Evolutionary conservation across 208 protist genomes (phyloP).

Genomic region (Phytomonas sp.): DNA sequence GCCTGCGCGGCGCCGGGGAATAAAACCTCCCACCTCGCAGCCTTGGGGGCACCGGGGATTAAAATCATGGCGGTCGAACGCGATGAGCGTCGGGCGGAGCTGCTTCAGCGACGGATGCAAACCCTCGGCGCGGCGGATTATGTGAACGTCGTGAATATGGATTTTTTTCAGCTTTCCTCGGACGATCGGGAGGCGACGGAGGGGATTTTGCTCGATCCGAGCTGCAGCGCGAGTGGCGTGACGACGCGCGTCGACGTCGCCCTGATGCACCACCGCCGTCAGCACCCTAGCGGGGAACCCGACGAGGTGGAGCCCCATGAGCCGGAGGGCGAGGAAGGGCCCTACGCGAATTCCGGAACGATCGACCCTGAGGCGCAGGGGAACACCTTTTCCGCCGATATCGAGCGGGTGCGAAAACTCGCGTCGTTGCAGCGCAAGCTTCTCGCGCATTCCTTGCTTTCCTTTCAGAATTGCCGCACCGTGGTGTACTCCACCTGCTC

Average conservation of each 20-base stretch:
- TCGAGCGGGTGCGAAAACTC: constrained; percentile 69
- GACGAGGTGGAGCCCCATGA: neutral
- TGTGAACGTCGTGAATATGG: constrained; percentile 76
- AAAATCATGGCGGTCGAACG: constrained; percentile 87
- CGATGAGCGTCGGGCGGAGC: constrained; percentile 55
- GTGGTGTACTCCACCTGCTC: constrained; percentile 92
- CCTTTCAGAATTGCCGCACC: constrained; percentile 78
- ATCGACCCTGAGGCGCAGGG: constrained; percentile 26
- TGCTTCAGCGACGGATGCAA: constrained; percentile 58
- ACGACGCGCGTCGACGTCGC: constrained; percentile 79
- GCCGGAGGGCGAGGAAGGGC: neutral
- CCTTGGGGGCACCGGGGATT: constrained; percentile 43
- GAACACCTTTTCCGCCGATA: constrained; percentile 40
- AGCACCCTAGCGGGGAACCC: constrained; percentile 8
- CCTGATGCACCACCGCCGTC: constrained; percentile 30
- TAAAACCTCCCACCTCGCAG: constrained; percentile 87
- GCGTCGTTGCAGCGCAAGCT: constrained; percentile 82
- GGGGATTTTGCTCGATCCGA: constrained; percentile 88
- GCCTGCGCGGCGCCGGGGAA: constrained; percentile 89
- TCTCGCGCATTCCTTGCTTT: constrained; percentile 76
- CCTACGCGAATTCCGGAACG: constrained; percentile 6
- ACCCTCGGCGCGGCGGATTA: constrained; percentile 56
- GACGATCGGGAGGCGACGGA: constrained; percentile 65
- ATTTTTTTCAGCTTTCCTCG: constrained; percentile 79
- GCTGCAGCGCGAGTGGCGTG: constrained; percentile 87